Conservation (phyloP, 345 rosid species). For the Mangifera indica region DNA sequence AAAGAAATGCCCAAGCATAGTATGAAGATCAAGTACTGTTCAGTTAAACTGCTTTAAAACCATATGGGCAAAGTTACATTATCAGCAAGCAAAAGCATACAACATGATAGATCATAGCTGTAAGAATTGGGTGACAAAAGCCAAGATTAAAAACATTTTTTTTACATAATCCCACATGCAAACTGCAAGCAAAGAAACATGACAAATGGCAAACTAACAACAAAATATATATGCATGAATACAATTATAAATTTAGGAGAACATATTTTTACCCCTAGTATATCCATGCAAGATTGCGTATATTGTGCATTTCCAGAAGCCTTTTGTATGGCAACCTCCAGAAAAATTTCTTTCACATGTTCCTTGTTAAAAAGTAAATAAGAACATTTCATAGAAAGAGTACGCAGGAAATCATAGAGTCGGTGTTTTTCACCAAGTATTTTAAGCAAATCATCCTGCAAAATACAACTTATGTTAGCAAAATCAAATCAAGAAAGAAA, state of each 20-base stretch:
- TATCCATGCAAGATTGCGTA: conserved; percentile 73
- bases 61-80: background rate
- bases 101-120: background rate
- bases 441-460: conserved; percentile 89
- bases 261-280: conserved; percentile 74
- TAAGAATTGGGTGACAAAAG: background rate
- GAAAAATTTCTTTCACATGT: conserved; percentile 74
- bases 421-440: conserved; percentile 85
- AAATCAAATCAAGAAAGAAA: background rate
- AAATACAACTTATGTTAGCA: conserved; percentile 12
- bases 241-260: background rate
- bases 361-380: conserved; percentile 87
- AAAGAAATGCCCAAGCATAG: too few species aligned
- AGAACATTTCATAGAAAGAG: conserved; percentile 80
- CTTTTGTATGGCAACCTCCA: conserved; percentile 60
- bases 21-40: too few species aligned
- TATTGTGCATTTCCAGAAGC: conserved; percentile 51
- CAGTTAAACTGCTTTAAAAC: background rate
- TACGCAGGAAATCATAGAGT: conserved; percentile 82
- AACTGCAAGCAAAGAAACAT: background rate
- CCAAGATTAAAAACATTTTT: background rate
- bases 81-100: background rate
- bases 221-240: background rate
- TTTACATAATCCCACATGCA: background rate
- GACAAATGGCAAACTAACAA: background rate